Evolutionary conservation across 306 rosid genomes (phyloP).

Genomic region (Lathyrus aphaca): DNA sequence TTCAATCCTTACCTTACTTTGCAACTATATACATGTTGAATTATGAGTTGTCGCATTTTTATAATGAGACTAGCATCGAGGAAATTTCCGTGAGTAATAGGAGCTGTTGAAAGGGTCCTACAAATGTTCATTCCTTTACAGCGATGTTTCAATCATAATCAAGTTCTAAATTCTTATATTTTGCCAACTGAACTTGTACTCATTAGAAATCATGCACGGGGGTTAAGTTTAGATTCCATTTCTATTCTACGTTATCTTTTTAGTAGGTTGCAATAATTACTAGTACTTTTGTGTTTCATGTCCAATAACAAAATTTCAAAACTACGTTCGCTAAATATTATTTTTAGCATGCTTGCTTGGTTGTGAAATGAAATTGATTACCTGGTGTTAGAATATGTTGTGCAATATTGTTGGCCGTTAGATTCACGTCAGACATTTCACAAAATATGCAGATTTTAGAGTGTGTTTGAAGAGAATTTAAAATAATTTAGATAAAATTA

Average conservation of each 20-base stretch:
- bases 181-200: constrained; percentile 43
- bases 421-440: not conserved
- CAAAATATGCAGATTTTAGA: not conserved
- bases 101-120: constrained; percentile 44
- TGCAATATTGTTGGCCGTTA: not conserved
- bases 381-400: not conserved
- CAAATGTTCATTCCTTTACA: constrained; percentile 58
- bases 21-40: constrained; percentile 8
- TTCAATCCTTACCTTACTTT: constrained; percentile 21
- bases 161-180: constrained; percentile 28
- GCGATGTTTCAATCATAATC: constrained; percentile 59
- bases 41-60: constrained; percentile 25
- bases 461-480: too few relatives aligned
- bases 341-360: constrained; percentile 24
- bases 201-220: constrained; percentile 49
- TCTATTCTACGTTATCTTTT: constrained; percentile 15
- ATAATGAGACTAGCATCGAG: constrained; percentile 10
- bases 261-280: constrained; percentile 39
- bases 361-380: not conserved
- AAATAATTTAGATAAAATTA: too few relatives aligned
- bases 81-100: constrained; percentile 41
- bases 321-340: constrained; percentile 9
- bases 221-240: constrained; percentile 40
- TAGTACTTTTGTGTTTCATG: constrained; percentile 18
- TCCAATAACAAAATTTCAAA: constrained; percentile 39